Conservation (phyloP, 73 alveolate genomes). For the Paramecium primaurelia region DNA sequence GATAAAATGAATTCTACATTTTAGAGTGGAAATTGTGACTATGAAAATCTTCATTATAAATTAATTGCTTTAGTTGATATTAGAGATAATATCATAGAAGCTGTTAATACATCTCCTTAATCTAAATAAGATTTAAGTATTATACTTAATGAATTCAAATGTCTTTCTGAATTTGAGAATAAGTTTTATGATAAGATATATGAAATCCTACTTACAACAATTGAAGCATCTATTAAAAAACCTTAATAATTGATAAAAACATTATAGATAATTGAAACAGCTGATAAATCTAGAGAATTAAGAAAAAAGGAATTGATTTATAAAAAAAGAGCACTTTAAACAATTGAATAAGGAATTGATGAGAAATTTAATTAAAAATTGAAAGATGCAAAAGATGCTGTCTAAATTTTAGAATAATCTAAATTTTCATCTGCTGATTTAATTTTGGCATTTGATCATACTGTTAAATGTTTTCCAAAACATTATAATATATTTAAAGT, state of each 20-base stretch:
- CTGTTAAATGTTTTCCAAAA: conserved; percentile 32
- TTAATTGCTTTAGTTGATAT: not conserved
- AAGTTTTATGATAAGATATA: conserved; percentile 8
- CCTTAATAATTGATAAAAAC: conserved; percentile 10
- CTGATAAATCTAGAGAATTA: not conserved
- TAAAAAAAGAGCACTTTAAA: not conserved
- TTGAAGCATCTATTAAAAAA: not conserved
- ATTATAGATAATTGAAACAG: not conserved
- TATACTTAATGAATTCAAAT: not conserved
- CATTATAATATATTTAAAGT: conserved; percentile 13
- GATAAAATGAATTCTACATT: conserved; percentile 44
- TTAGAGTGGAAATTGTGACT: not conserved
- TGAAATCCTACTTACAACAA: not conserved
- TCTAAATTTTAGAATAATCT: not conserved
- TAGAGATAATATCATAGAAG: conserved; percentile 35
- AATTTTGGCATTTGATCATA: conserved; percentile 7
- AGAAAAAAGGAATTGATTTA: not conserved
- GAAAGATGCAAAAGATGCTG: conserved; percentile 1
- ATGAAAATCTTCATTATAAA: not conserved
- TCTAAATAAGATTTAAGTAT: not conserved
- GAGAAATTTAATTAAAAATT: conserved; percentile 2
- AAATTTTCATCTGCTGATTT: conserved; percentile 23
- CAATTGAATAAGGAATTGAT: not conserved
- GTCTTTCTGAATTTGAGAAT: conserved; percentile 11
- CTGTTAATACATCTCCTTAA: not conserved